These are phyloP conservation scores for Saturnispora besseyi DNA, from an alignment of 805 yeast genomes.

Conservation along the genomic window DNA sequence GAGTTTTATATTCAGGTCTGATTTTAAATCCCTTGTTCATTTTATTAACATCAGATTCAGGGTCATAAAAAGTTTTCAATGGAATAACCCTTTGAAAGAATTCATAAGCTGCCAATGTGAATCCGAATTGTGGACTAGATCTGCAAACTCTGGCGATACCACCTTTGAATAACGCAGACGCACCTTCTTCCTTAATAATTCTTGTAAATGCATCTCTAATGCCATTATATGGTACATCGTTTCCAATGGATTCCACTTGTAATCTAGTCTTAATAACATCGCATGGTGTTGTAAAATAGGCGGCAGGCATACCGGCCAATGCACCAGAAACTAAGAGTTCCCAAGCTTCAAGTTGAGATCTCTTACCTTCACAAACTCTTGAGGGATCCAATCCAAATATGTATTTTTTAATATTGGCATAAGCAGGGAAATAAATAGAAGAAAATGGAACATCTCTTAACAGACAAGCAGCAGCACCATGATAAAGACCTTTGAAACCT, in stretches of 20 bases:
- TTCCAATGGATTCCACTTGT: constrained; percentile 72
- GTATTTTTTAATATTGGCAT: constrained; percentile 82
- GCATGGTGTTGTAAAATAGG: constrained; percentile 91
- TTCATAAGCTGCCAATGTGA: constrained; percentile 96
- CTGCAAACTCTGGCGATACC: constrained; percentile 90
- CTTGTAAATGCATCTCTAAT: constrained; percentile 68
- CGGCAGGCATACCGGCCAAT: constrained; percentile 96
- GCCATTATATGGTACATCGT: constrained; percentile 71
- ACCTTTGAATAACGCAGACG: constrained; percentile 87
- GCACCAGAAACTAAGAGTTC: constrained; percentile 86
- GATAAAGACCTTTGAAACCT: constrained; percentile 80
- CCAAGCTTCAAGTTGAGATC: constrained; percentile 61
- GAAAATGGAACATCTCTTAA: constrained; percentile 94
- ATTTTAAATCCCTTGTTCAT: constrained; percentile 20
- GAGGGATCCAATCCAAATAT: constrained; percentile 75
- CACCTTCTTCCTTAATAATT: constrained; percentile 75
- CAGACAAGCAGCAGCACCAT: constrained; percentile 86
- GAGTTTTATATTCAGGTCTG: constrained; percentile 18
- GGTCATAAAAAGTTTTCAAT: constrained; percentile 34
- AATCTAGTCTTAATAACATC: constrained; percentile 94
- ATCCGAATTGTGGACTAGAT: constrained; percentile 97
- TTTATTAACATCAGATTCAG: neutral
- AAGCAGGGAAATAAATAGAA: constrained; percentile 94
- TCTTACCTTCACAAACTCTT: constrained; percentile 40
- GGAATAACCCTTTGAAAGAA: constrained; percentile 75